Base-by-base conservation (phyloP, 306 rosid genomes). In the Dryas alaskensis region DNA sequence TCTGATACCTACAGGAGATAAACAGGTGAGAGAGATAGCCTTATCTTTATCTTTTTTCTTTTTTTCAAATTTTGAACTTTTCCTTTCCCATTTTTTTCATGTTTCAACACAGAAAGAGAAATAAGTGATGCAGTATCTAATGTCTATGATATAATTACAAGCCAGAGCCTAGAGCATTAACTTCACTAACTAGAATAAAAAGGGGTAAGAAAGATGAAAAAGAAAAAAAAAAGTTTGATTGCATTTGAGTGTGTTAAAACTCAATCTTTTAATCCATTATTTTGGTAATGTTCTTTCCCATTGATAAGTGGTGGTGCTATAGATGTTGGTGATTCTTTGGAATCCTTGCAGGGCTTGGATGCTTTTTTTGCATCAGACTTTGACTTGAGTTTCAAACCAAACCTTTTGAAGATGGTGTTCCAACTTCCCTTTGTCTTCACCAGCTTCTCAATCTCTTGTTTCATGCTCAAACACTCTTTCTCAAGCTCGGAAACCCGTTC, bases 381-480 rank as follows among this genome's bases (percentile, higher is more conserved):
- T 37, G 82, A 77, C 80, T 86, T 86, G 12, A 85, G 73, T 74
- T 78, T 82, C 13, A 87, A 76, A 37, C 96, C 63, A 60, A 93
- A 68, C 87, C 77, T 93, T 81, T 76, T 89, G 58, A 89, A 83
- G 63, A 87, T 51, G 78, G 82, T 49, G 49, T 84, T 89, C 98
- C 97, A 93, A 50, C 89, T 81, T 13, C 86, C 84, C 81, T 87
- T 90, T 13, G 89, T 83, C 88, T 87, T 93, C 67, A 80, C 89
- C 80, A 90, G 74, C 81, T 89, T 90, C n/a, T 87, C 88, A 53
- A 93, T 73, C 70, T 90, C 95, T 80, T 84, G 80, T 51, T 87
- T 89, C 96, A 93, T 90, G 84, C 81, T 73, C 78, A 80, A 69
- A 75, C 89, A 89, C 75, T 93, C 98, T 40, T 89, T 90, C 86